Evolutionary conservation across 148 eudicot species (phyloP).

Genomic region (Chenopodium quinoa): DNA sequence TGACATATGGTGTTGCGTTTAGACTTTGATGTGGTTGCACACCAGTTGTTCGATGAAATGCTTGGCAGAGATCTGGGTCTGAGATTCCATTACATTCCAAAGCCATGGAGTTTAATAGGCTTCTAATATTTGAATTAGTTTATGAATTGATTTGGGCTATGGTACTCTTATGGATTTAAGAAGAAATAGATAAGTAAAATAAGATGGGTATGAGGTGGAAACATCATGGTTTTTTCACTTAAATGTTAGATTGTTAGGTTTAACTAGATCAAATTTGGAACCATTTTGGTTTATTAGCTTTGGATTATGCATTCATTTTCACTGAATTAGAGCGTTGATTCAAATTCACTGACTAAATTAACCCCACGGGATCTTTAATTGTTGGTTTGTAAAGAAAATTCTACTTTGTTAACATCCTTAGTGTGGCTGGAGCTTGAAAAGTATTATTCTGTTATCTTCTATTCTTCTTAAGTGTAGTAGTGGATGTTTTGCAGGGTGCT

Average conservation of each 20-base stretch:
- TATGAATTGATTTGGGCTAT: not conserved
- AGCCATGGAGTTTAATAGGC: not conserved
- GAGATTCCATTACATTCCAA: not conserved
- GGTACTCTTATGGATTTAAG: not conserved
- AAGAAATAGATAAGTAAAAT: not conserved
- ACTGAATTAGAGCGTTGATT: not conserved
- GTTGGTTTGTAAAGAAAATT: not conserved
- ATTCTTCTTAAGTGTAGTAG: slow-evolving; percentile 15
- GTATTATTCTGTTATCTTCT: not conserved
- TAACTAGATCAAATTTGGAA: not conserved
- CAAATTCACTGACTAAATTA: not conserved
- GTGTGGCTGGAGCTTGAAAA: slow-evolving; percentile 13
- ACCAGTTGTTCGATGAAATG: slow-evolving; percentile 43
- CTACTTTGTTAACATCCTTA: not conserved
- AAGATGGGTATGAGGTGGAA: not conserved
- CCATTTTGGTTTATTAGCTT: not conserved
- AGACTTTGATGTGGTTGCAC: slow-evolving; percentile 16
- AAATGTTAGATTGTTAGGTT: not conserved
- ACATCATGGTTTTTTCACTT: not conserved
- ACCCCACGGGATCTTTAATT: not conserved
- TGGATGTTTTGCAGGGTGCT: slow-evolving; percentile 55
- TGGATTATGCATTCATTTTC: not conserved
- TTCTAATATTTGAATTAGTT: not conserved
- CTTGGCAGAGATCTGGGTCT: slow-evolving; percentile 12
- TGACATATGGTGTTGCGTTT: not conserved